Conservation (phyloP, 108 stramenopile genomes). For the Conticribra guillardii region DNA sequence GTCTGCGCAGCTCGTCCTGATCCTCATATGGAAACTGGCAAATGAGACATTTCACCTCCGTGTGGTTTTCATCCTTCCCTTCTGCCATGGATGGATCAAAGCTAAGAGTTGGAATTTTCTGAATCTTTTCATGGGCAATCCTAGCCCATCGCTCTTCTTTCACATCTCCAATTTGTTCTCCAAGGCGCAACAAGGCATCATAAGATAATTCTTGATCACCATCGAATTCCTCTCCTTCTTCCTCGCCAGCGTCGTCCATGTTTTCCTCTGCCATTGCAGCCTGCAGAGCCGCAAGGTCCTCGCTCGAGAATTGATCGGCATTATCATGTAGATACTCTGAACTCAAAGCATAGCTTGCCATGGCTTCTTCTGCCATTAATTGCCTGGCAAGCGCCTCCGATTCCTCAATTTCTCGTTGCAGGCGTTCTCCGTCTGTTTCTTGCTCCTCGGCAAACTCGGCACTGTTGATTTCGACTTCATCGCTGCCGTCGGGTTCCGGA, state of each 20-base stretch:
- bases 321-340: slow-evolving; percentile 66
- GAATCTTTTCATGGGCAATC: slow-evolving; percentile 62
- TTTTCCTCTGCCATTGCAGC: slow-evolving; percentile 77
- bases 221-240: slow-evolving; percentile 41
- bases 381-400: slow-evolving; percentile 82
- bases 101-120: slow-evolving; percentile 48
- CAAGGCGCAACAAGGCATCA: slow-evolving; percentile 73
- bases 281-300: slow-evolving; percentile 81
- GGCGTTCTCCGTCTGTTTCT: slow-evolving; percentile 61
- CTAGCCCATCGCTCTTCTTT: slow-evolving; percentile 85
- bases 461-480: slow-evolving; percentile 15
- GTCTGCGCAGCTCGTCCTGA: slow-evolving; percentile 64
- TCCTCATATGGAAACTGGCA: slow-evolving; percentile 88
- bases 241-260: slow-evolving; percentile 32
- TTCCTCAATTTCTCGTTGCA: slow-evolving; percentile 73
- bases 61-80: slow-evolving; percentile 71
- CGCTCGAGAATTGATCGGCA: slow-evolving; percentile 70
- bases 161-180: slow-evolving; percentile 85
- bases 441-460: neutral
- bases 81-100: slow-evolving; percentile 49
- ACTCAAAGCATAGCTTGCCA: slow-evolving; percentile 69
- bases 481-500: slow-evolving; percentile 14
- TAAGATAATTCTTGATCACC: slow-evolving; percentile 58
- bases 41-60: slow-evolving; percentile 82
- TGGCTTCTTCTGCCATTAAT: slow-evolving; percentile 92